Evolutionary conservation across 495 filamentous ascomycete genomes (phyloP).

Genomic region (Tuber microsphaerosporum): DNA sequence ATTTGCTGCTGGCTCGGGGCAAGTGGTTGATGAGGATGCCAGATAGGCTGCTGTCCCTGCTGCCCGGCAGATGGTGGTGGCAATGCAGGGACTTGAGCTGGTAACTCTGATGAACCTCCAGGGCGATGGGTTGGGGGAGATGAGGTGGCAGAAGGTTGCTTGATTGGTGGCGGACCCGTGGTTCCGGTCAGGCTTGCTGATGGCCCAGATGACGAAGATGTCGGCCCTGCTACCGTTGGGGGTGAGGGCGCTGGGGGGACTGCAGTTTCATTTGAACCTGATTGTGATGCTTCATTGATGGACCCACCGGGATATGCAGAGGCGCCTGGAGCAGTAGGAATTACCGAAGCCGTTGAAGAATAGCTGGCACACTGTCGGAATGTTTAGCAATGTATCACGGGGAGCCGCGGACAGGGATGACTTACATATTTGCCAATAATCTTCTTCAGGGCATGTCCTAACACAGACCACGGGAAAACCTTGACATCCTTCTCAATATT

Average conservation of each 20-base stretch:
- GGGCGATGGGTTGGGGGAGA: conserved; percentile 23
- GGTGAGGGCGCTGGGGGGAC: conserved; percentile 28
- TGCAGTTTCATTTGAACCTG: conserved; percentile 13
- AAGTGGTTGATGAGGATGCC: conserved; percentile 31
- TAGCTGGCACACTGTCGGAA: conserved; percentile 40
- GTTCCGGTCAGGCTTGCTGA: conserved; percentile 24
- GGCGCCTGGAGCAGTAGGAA: conserved; percentile 33
- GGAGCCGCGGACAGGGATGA: conserved; percentile 23
- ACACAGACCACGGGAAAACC: conserved; percentile 88
- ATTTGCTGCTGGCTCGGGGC: conserved; percentile 28
- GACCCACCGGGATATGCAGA: conserved; percentile 34
- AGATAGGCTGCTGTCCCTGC: conserved; percentile 20
- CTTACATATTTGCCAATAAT: conserved; percentile 96
- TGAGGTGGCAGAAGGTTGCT: conserved; percentile 27
- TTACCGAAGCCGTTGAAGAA: conserved; percentile 40
- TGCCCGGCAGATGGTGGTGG: conserved; percentile 25
- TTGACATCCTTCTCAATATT: conserved; percentile 99
- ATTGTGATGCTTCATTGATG: conserved; percentile 8
- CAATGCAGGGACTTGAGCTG: conserved; percentile 26
- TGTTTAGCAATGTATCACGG: background rate
- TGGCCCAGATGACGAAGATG: conserved; percentile 25
- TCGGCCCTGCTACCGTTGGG: conserved; percentile 24
- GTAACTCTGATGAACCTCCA: conserved; percentile 29
- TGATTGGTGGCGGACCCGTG: conserved; percentile 26
- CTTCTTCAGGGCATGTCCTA: conserved; percentile 79